phyloP scores from a whole-genome alignment of 352 stramenopile species.

The Phytophthora melonis region DNA sequence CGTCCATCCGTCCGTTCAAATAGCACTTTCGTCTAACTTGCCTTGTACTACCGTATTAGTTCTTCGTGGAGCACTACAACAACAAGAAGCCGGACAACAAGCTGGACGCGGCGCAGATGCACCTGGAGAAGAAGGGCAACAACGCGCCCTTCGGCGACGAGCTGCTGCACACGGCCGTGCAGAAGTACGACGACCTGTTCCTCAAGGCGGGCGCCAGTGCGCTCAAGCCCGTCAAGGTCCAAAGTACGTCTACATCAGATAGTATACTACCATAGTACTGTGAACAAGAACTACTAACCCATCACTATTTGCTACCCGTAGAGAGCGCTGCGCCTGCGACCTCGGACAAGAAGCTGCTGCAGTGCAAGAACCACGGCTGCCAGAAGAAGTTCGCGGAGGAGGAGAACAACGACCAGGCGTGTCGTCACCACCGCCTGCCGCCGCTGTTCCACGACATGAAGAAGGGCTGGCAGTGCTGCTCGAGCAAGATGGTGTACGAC shows the following conservation, averaged over 20 bases:
- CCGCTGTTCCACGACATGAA: conserved; percentile 92
- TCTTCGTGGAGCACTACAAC: conserved; percentile 93
- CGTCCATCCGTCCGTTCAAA: conserved; percentile 23
- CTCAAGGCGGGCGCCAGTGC: conserved; percentile 70
- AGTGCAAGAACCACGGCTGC: conserved; percentile 91
- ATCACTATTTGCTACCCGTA: conserved; percentile 11
- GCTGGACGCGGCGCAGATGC: conserved; percentile 59
- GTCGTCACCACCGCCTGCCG: conserved; percentile 79
- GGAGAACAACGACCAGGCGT: conserved; percentile 82
- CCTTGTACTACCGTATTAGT: conserved; percentile 44
- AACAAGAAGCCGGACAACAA: conserved; percentile 84
- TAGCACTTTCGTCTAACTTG: background rate
- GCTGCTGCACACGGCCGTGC: conserved; percentile 77
- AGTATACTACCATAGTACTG: background rate
- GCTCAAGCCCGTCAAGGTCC: conserved; percentile 55
- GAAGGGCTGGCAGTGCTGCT: conserved; percentile 93
- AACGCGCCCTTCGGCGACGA: conserved; percentile 74
- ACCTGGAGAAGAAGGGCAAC: conserved; percentile 78
- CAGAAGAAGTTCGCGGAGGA: conserved; percentile 81
- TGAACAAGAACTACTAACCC: conserved; percentile 2
- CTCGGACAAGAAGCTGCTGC: conserved; percentile 56
- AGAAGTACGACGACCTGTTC: conserved; percentile 91
- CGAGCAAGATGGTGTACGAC: conserved; percentile 93
- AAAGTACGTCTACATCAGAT: conserved; percentile 53
- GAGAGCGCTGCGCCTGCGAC: conserved; percentile 17